phyloP scores from a whole-genome alignment of 306 rosid genomes.

The Lathyrus tuberosus region DNA sequence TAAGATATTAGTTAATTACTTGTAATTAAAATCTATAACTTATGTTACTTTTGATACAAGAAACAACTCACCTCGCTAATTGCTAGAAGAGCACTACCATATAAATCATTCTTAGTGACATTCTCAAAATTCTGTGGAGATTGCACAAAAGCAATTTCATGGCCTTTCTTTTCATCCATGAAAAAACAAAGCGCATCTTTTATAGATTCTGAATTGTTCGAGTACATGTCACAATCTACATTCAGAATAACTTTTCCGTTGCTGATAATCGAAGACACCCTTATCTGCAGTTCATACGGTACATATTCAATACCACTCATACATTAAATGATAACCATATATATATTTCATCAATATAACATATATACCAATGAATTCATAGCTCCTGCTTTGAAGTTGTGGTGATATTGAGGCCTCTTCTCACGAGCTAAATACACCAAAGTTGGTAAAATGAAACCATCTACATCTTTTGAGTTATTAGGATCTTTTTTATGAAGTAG shows the following conservation, averaged over 20 bases:
- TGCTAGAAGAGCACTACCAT: slow-evolving; percentile 37
- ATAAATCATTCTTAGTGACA: slow-evolving; percentile 66
- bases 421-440: slow-evolving; percentile 84
- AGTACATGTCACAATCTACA: slow-evolving; percentile 87
- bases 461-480: slow-evolving; percentile 52
- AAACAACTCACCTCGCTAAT: slow-evolving; percentile 45
- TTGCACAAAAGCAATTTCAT: slow-evolving; percentile 74
- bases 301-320: background rate
- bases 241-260: slow-evolving; percentile 69
- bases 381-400: slow-evolving; percentile 91
- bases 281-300: slow-evolving; percentile 50
- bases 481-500: slow-evolving; percentile 61
- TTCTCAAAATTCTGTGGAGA: slow-evolving; percentile 63
- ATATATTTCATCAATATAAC: background rate
- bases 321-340: background rate
- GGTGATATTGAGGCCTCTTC: slow-evolving; percentile 71
- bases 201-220: slow-evolving; percentile 68
- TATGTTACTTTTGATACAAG: background rate
- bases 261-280: slow-evolving; percentile 86
- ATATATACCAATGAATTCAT: slow-evolving; percentile 79
- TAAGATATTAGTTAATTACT: background rate
- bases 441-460: slow-evolving; percentile 63
- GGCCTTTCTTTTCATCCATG: slow-evolving; percentile 78
- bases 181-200: slow-evolving; percentile 79
- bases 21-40: background rate